phyloP scores from a whole-genome alignment of 73 alveolate genomes.

The Urostyla sp. region DNA sequence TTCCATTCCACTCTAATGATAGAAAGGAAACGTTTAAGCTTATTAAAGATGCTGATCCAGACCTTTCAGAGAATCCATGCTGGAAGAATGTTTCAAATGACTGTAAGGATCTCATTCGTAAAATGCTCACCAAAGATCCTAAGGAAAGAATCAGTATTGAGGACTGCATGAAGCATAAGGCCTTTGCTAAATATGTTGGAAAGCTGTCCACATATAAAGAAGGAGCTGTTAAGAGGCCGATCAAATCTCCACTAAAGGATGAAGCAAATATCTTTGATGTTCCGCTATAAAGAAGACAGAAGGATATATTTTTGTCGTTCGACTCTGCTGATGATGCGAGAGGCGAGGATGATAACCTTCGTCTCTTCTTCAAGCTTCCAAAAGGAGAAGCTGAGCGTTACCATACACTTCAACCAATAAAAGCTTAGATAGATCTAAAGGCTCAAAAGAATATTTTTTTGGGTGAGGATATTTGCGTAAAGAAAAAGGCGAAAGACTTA shows the following conservation, averaged over 20 bases:
- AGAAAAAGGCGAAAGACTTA: too few relatives aligned
- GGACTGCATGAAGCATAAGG: conserved; percentile 70
- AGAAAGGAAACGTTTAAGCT: conserved; percentile 41
- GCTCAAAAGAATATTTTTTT: too few relatives aligned
- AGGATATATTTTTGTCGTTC: too few relatives aligned
- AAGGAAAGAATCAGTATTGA: conserved; percentile 70
- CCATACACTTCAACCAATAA: too few relatives aligned
- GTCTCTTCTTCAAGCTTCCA: too few relatives aligned
- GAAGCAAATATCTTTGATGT: not conserved
- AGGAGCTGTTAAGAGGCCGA: not conserved
- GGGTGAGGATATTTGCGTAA: too few relatives aligned
- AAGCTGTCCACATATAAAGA: not conserved
- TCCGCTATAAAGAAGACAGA: too few relatives aligned
- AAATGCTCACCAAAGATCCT: conserved; percentile 68
- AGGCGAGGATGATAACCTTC: too few relatives aligned
- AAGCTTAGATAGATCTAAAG: too few relatives aligned
- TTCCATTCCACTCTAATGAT: conserved; percentile 55
- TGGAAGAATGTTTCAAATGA: conserved; percentile 63
- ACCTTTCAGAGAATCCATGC: conserved; percentile 16
- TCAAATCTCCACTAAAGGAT: not conserved
- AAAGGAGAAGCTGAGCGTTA: too few relatives aligned
- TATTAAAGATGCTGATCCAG: conserved; percentile 43
- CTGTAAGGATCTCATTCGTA: conserved; percentile 69
- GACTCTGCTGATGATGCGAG: conserved; percentile 10
- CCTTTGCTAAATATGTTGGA: conserved; percentile 54